Conservation (phyloP, 73 alveolate genomes). For the Loxodes magnus region DNA sequence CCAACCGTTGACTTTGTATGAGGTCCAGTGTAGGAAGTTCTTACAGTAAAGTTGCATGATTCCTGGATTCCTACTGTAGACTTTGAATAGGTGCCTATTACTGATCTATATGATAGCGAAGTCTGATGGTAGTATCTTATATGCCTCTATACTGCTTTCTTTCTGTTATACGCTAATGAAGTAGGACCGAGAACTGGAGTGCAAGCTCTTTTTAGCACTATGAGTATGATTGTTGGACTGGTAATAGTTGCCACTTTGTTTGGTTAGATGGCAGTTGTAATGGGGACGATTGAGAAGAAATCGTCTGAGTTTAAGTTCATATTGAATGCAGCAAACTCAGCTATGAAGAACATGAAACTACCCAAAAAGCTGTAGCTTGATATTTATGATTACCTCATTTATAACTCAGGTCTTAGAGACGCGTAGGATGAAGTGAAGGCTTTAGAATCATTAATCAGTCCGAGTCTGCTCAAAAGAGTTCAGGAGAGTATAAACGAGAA, state of each 20-base stretch:
- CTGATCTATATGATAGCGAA: too few species aligned
- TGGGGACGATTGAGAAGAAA: constrained; percentile 1
- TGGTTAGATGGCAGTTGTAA: constrained; percentile 23
- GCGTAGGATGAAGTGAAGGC: constrained; percentile 15
- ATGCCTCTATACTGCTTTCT: constrained; percentile 31
- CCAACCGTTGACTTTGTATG: constrained; percentile 32
- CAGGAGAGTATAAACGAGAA: constrained; percentile 10
- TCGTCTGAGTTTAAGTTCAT: constrained; percentile 5
- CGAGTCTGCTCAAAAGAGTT: constrained; percentile 10
- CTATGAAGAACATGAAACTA: constrained; percentile 16
- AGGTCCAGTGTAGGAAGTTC: constrained; percentile 2
- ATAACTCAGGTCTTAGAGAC: constrained; percentile 3
- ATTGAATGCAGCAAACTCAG: constrained; percentile 22
- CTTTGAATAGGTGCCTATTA: too few species aligned
- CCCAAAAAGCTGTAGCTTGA: neutral
- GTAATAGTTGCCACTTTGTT: constrained; percentile 36
- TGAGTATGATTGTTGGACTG: constrained; percentile 24
- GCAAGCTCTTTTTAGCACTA: constrained; percentile 18
- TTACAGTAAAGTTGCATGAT: too few species aligned
- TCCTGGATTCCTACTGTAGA: too few species aligned
- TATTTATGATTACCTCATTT: neutral
- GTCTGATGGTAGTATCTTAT: constrained; percentile 9
- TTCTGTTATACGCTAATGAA: constrained; percentile 47
- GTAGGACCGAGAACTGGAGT: constrained; percentile 27
- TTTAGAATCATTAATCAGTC: constrained; percentile 11